Percentiles rank a stretch among this genome's conserved stretches.
Conservation (phyloP, 139 green algal species). For the Micractinium conductrix region DNA sequence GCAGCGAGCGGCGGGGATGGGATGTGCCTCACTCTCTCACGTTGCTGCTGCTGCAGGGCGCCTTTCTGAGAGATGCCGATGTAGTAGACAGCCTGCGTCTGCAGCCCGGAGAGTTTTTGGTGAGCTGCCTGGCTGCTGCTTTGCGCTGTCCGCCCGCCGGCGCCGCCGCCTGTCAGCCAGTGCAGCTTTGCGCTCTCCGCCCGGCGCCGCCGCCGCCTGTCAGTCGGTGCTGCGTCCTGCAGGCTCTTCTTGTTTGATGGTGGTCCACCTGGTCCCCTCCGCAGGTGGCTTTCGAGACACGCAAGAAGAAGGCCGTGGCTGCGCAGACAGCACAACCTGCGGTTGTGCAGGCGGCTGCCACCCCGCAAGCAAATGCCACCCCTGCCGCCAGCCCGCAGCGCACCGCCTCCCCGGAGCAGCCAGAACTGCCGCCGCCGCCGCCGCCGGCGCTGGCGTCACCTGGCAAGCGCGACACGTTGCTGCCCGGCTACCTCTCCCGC, state of each 20-base stretch:
- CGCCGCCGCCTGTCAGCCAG: neutral
- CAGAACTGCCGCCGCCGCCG: neutral
- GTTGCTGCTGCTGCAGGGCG: slow-evolving; percentile 1
- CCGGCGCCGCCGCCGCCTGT: no score
- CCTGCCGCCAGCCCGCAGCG: neutral
- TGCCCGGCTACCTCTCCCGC: slow-evolving; percentile 70
- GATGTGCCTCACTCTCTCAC: no score
- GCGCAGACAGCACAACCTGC: neutral
- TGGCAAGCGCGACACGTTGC: slow-evolving; percentile 42
- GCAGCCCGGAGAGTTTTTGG: slow-evolving; percentile 4
- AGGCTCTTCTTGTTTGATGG: no score
- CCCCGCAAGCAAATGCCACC: neutral
- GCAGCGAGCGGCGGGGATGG: no score
- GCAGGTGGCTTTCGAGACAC: slow-evolving; percentile 9
- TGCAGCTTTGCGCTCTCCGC: no score
- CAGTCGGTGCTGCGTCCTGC: no score
- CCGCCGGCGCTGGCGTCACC: neutral
- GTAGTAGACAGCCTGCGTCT: neutral
- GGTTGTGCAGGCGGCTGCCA: neutral
- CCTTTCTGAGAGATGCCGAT: neutral
- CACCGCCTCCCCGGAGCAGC: neutral
- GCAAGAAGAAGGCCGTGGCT: neutral
- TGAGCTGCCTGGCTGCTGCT: neutral
- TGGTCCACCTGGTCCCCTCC: neutral
- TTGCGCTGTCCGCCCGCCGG: neutral